Conservation (phyloP, 192 early-diverging fungal species). For the Coemansia umbellata region DNA sequence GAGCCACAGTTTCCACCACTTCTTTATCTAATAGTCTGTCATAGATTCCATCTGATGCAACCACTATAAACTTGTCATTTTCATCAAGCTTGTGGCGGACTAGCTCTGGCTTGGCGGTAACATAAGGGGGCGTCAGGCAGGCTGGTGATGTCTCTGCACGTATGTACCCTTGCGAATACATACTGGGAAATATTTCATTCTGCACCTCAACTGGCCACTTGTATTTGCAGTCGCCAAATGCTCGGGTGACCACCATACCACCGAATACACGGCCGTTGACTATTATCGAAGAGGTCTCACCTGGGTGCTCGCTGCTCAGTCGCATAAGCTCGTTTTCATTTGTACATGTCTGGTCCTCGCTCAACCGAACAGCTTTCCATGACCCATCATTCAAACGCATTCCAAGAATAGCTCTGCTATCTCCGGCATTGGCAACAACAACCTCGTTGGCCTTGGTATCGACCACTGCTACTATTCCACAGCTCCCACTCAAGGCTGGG, state of each 20-base stretch:
- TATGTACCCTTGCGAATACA: slow-evolving; percentile 17
- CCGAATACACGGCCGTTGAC: slow-evolving; percentile 60
- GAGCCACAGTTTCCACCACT: slow-evolving; percentile 18
- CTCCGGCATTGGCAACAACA: slow-evolving; percentile 30
- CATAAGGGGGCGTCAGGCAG: slow-evolving; percentile 62
- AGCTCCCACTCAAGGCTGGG: slow-evolving; percentile 19
- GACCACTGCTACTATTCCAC: slow-evolving; percentile 32
- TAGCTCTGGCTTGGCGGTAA: slow-evolving; percentile 67
- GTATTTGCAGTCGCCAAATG: slow-evolving; percentile 63
- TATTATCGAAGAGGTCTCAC: slow-evolving; percentile 59
- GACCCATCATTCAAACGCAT: slow-evolving; percentile 24
- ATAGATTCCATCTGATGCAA: slow-evolving; percentile 77
- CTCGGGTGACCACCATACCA: slow-evolving; percentile 38
- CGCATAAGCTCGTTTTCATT: slow-evolving; percentile 52
- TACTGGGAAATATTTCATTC: slow-evolving; percentile 25
- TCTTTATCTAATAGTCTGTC: slow-evolving; percentile 63
- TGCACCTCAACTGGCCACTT: slow-evolving; percentile 57
- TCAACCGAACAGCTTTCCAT: slow-evolving; percentile 53
- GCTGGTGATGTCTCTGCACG: too few relatives aligned
- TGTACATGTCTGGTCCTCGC: slow-evolving; percentile 61
- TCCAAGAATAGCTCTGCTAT: slow-evolving; percentile 40
- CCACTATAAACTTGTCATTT: slow-evolving; percentile 62
- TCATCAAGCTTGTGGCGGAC: slow-evolving; percentile 52
- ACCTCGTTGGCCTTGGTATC: slow-evolving; percentile 14
- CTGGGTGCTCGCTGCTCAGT: slow-evolving; percentile 65